These are phyloP conservation scores for Mycena alexandri DNA, from an alignment of 768 basidiomycete species.

Conservation along the genomic window DNA sequence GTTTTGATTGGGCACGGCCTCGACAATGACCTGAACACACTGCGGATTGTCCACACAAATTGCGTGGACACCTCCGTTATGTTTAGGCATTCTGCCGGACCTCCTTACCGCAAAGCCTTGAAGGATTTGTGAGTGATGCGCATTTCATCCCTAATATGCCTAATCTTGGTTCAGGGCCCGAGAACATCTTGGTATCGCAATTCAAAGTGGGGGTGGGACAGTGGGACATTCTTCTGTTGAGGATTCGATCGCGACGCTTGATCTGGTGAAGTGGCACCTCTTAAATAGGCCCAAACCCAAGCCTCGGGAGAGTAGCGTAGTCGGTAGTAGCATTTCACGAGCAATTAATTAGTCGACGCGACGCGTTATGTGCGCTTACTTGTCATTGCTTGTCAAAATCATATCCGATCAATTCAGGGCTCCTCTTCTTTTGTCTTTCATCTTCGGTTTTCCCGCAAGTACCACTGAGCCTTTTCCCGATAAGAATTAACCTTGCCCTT, in stretches of 20 bases:
- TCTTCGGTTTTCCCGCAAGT: slow-evolving; percentile 18
- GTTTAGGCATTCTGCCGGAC: slow-evolving; percentile 81
- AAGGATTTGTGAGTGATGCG: slow-evolving; percentile 74
- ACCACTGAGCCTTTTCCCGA: background rate
- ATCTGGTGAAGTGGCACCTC: slow-evolving; percentile 88
- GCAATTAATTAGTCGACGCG: slow-evolving; percentile 20
- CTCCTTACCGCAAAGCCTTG: slow-evolving; percentile 86
- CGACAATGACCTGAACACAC: slow-evolving; percentile 93
- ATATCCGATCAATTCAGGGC: slow-evolving; percentile 1
- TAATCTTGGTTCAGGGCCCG: slow-evolving; percentile 68
- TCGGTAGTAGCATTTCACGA: background rate
- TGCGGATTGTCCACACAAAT: slow-evolving; percentile 87
- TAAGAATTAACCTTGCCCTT: background rate
- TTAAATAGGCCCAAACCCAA: slow-evolving; percentile 44
- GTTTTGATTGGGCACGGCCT: slow-evolving; percentile 92
- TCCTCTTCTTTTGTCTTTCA: slow-evolving; percentile 20
- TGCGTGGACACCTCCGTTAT: slow-evolving; percentile 91
- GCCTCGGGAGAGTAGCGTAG: slow-evolving; percentile 6
- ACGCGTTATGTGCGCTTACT: slow-evolving; percentile 23
- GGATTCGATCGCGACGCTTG: slow-evolving; percentile 89
- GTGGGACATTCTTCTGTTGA: slow-evolving; percentile 92
- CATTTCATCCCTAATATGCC: slow-evolving; percentile 33
- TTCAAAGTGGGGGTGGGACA: slow-evolving; percentile 83
- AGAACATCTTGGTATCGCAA: slow-evolving; percentile 83
- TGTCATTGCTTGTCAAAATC: slow-evolving; percentile 14